Base-by-base conservation (phyloP, 2,329 filamentous ascomycete species). In the Sphaerulina populicola region DNA sequence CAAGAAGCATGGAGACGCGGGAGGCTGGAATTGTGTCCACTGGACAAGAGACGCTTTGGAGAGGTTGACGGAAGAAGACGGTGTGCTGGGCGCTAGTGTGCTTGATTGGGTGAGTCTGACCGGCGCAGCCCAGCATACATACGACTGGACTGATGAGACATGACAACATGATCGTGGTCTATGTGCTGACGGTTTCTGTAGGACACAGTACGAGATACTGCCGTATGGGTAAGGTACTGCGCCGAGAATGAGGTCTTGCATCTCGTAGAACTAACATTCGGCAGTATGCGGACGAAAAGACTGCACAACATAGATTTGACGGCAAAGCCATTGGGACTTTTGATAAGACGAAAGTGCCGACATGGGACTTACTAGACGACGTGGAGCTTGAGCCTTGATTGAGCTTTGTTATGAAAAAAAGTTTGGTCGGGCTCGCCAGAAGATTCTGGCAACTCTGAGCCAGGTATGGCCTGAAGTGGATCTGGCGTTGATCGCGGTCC, bases 281-380 rank as follows among this genome's bases (percentile, higher is more conserved):
- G 12, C 31, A 35, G 41, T 50, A 50, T 15, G 42, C 23, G 11
- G 46, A 42, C 29, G 41, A 50, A 8, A 50, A 50, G 36, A 39
- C 35, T 18, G 41, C 31, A 11, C 41, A 50, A 36, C 41, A 44
- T 29, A 31, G 48, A n/a, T 44, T 44, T 30, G 48, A 45, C 15
- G 48, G 48, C 27, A 45, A 44, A 31, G 48, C 33, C 23, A 29
- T 41, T 29, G 42, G 48, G 10, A 45, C 42, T 9, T 50, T 44
- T 37, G 48, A 44, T 27, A 44, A 40, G 12, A 36, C 41, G 14
- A 50, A 50, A 30, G 48, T 50, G 42, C 48, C 48, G 21, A 50
- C 48, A 3, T 50, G 48, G 48, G 31, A 50, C 31, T 33, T 50
- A 14, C n/a, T 50, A 21, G 18, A 43, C 39, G 46, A 49, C 36